Conservation (phyloP, 768 basidiomycete genomes). For the Ephemerocybe angulata region DNA sequence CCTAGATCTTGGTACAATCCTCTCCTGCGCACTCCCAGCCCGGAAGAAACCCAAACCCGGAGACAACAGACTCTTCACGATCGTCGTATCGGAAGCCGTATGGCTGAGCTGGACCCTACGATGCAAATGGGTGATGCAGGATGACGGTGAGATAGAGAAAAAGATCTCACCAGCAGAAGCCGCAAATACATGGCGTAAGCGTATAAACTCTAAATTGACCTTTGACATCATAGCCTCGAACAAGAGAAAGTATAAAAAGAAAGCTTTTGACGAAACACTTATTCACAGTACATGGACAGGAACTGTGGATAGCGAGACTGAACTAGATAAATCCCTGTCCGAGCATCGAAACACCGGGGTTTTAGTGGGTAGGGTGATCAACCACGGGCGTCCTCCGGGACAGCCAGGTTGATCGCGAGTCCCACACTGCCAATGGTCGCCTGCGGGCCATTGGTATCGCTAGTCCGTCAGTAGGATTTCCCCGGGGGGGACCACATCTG, state of each 20-base stretch:
- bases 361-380: neutral
- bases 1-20: neutral
- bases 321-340: slow-evolving; percentile 1
- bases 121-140: slow-evolving; percentile 9
- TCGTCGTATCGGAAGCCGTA: slow-evolving; percentile 8
- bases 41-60: neutral
- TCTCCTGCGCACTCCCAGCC: neutral
- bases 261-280: neutral
- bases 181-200: neutral
- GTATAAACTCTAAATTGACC: neutral
- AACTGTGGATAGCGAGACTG: neutral
- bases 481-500: neutral
- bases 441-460: neutral
- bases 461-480: neutral
- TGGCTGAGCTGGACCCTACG: slow-evolving; percentile 10
- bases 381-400: neutral
- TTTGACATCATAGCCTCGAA: slow-evolving; percentile 1
- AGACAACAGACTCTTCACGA: slow-evolving; percentile 7
- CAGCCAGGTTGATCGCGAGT: neutral
- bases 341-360: neutral
- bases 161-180: neutral
- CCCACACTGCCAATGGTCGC: neutral
- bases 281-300: slow-evolving; percentile 2
- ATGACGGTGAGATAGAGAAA: neutral
- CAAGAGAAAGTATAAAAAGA: slow-evolving; percentile 1